These are phyloP conservation scores for Eremothecium sinecaudum DNA, from an alignment of 1,139 yeast species.

Conservation along the genomic window DNA sequence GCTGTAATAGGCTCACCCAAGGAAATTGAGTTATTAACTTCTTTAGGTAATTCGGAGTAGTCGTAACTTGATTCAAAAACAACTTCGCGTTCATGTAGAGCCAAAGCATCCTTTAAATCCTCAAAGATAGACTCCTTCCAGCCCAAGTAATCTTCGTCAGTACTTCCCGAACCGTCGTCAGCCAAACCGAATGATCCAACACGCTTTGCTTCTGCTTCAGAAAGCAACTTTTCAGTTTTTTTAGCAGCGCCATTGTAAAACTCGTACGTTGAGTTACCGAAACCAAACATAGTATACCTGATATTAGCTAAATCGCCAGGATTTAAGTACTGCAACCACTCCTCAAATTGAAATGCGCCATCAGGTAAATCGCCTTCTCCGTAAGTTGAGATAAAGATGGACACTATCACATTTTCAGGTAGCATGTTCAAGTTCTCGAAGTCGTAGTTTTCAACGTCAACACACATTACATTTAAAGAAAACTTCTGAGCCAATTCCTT, in stretches of 20 bases:
- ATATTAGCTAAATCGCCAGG: constrained; percentile 56
- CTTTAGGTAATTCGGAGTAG: constrained; percentile 32
- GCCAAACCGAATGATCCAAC: constrained; percentile 78
- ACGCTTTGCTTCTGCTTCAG: constrained; percentile 54
- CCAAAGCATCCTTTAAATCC: constrained; percentile 52
- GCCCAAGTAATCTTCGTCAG: constrained; percentile 87
- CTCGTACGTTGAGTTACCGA: constrained; percentile 91
- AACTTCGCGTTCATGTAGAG: constrained; percentile 67
- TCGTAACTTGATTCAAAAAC: constrained; percentile 65
- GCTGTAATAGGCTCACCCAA: constrained; percentile 76
- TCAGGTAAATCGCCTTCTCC: constrained; percentile 99
- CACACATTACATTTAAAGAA: constrained; percentile 65
- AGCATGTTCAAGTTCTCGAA: constrained; percentile 62
- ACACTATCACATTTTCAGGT: constrained; percentile 42
- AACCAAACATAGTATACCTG: constrained; percentile 70
- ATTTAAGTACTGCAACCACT: constrained; percentile 42
- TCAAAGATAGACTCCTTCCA: constrained; percentile 83
- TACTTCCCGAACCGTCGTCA: constrained; percentile 89
- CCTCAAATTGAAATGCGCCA: constrained; percentile 67
- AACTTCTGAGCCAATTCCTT: constrained; percentile 80
- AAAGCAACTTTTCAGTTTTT: constrained; percentile 42
- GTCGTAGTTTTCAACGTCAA: constrained; percentile 82
- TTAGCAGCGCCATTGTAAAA: constrained; percentile 79
- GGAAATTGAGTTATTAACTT: constrained; percentile 44
- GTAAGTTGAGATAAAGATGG: constrained; percentile 81